Evolutionary conservation across 371 early-diverging fungal species (phyloP), one percentile per base, ranked within the genome.

Genomic region (Syncephalastrum sp.): DNA sequence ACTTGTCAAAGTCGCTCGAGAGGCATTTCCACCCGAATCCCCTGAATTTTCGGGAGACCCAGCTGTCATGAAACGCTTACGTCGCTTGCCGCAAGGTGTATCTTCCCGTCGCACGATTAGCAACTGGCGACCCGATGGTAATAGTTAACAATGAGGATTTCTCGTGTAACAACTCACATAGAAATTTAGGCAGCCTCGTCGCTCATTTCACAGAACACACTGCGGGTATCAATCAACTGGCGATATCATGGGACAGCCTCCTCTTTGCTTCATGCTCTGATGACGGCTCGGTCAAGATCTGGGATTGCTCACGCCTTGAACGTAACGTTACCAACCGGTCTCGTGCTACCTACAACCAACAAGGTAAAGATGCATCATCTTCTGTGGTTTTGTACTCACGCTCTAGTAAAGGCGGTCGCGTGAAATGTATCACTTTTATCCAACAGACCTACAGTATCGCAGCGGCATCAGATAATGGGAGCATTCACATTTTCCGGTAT

Each of bases 141-240:
- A 29, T 21, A 17, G 5, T 54, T 4, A 43, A 41, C 48, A 12
- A 56, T 14, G 54, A 19, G 13, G 46, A 47, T 12, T 14, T 7
- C 15, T 61, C 29, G 23, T 51, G 29, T 45, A n/a, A 4, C 21
- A 21, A 41, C 25, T 5, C 8, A 13, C 38, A 16, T 5, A 49
- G 3, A 53, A 15, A 16, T 17, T 50, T 62, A 67, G 87, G 89
- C 7, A 84, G 72, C 4, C 65, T 95, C 27, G 85, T 95, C 4
- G 92, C 92, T 3, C 89, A 91, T 52, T 77, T 94, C 23, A 79
- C 85, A 2, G 96, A 96, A 57, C 97, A 97, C 69, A 84, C 83
- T 19, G 92, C 82, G 4, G 67, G 91, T 1, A 79, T 96, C 14
- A 92, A 89, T 54, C 84, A 88, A 47, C 63, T 95, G 1, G 79